Percentiles rank a stretch among this genome's conserved stretches.
phyloP scores from a whole-genome alignment of 495 filamentous ascomycete species.

The Chaetomium tenue region DNA sequence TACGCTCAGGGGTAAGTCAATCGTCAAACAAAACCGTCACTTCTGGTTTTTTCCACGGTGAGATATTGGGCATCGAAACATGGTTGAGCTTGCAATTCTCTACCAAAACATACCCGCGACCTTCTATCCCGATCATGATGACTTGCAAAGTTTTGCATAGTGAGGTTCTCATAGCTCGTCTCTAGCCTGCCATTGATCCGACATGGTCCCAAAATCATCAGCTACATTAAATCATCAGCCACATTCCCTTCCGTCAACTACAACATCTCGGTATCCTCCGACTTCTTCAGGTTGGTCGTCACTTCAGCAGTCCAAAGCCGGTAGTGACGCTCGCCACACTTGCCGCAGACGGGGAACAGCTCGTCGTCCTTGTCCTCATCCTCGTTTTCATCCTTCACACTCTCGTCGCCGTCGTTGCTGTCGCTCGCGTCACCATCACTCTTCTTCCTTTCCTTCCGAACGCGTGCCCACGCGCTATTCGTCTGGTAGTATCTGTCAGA shows the following conservation, averaged over 20 bases:
- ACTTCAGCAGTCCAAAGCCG: background rate
- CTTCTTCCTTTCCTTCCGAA: conserved; percentile 5
- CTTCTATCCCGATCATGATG: no score
- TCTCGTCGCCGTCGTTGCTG: background rate
- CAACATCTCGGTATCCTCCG: background rate
- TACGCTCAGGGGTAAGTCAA: no score
- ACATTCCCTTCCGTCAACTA: background rate
- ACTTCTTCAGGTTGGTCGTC: background rate
- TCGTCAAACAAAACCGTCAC: no score
- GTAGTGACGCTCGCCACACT: background rate
- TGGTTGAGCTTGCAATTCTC: no score
- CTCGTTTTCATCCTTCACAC: background rate
- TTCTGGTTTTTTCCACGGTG: no score
- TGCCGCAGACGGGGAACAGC: conserved; percentile 3
- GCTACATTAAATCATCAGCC: no score
- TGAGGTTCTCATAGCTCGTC: no score
- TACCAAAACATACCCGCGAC: no score
- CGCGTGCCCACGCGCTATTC: background rate
- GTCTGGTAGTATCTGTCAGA: background rate
- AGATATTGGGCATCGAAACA: no score
- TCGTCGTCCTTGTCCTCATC: conserved; percentile 1
- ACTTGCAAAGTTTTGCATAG: no score
- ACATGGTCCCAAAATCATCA: no score
- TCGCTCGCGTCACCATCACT: background rate
- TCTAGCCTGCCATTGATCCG: no score